Percentiles rank a stretch among this genome's conserved stretches.
Evolutionary conservation across 1,284 basidiomycete genomes (phyloP).

Genomic region (Porogramme epimiltina): DNA sequence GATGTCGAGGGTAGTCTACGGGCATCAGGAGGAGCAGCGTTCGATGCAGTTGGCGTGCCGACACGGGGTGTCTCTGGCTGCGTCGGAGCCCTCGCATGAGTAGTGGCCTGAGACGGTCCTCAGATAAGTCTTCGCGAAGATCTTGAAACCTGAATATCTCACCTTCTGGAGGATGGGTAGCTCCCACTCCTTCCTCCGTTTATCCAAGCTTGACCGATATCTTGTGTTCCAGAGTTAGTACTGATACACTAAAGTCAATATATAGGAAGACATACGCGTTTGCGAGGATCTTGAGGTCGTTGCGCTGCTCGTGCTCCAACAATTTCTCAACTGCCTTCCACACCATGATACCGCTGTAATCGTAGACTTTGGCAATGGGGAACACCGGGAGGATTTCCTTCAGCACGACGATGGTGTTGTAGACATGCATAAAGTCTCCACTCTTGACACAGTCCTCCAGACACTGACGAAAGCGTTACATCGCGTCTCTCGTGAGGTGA

Average conservation of each 20-base stretch:
- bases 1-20: constrained; percentile 37
- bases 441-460: constrained; percentile 67
- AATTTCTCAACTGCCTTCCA: constrained; percentile 69
- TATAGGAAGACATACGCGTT: constrained; percentile 57
- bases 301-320: constrained; percentile 73
- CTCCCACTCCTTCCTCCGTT: constrained; percentile 63
- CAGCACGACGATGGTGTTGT: constrained; percentile 88
- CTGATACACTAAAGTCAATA: not conserved
- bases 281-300: constrained; percentile 82
- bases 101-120: no score
- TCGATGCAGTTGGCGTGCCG: constrained; percentile 36
- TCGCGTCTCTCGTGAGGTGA: no score
- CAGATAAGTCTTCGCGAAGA: no score
- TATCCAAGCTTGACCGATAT: constrained; percentile 72
- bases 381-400: constrained; percentile 89
- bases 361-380: constrained; percentile 65
- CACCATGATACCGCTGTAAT: constrained; percentile 58
- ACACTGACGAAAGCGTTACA: constrained; percentile 40
- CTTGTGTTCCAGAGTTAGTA: constrained; percentile 34
- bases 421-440: constrained; percentile 93
- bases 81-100: not conserved
- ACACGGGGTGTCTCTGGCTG: constrained; percentile 43
- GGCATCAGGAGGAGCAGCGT: constrained; percentile 17
- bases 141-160: no score
- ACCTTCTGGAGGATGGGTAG: constrained; percentile 31